Percentiles rank a stretch among this genome's conserved stretches.
These are phyloP conservation scores for Cardiosporidium cionae DNA, from an alignment of 169 alveolate species.

Conservation along the genomic window DNA sequence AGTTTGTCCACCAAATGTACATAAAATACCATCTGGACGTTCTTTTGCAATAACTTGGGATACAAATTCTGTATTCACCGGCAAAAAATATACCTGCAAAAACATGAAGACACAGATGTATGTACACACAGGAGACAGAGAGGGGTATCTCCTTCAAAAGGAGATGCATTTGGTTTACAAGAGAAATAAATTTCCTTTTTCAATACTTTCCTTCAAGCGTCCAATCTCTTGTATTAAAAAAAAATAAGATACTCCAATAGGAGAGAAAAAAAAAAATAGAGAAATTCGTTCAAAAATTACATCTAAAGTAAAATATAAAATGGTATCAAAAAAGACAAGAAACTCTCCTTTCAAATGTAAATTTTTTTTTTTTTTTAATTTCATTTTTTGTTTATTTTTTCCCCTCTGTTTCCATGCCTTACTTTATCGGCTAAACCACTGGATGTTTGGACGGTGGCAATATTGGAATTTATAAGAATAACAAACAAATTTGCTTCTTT, in stretches of 20 bases:
- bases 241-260: too few relatives aligned
- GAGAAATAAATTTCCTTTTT: background rate
- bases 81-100: slow-evolving; percentile 63
- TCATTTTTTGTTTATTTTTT: too few relatives aligned
- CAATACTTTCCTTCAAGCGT: background rate
- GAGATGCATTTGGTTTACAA: background rate
- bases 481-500: slow-evolving; percentile 66
- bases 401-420: too few relatives aligned
- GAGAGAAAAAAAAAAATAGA: too few relatives aligned
- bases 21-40: slow-evolving; percentile 73
- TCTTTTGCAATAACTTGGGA: slow-evolving; percentile 61
- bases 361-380: too few relatives aligned
- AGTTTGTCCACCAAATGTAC: slow-evolving; percentile 77
- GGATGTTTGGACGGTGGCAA: slow-evolving; percentile 80
- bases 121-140: background rate
- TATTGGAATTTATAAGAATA: slow-evolving; percentile 75
- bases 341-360: too few relatives aligned
- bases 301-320: too few relatives aligned
- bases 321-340: too few relatives aligned
- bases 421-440: slow-evolving; percentile 54
- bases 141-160: background rate
- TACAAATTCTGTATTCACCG: slow-evolving; percentile 73
- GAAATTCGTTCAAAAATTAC: too few relatives aligned
- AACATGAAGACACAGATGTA: background rate
- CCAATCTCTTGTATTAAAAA: too few relatives aligned